These are phyloP conservation scores for Adansonia madagascariensis DNA, from an alignment of 441 rosid genomes.

Conservation along the genomic window DNA sequence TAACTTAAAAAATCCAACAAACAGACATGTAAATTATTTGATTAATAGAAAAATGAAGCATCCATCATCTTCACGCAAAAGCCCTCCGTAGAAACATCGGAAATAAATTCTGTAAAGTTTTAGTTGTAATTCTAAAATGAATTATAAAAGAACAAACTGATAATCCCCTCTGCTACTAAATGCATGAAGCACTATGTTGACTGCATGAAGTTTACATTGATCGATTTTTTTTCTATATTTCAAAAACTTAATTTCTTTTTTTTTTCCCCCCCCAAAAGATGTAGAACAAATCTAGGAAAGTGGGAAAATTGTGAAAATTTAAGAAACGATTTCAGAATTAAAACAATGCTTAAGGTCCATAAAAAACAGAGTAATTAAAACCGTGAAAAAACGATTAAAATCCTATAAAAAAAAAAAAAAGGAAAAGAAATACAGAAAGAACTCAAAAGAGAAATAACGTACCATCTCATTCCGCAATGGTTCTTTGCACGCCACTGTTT, in stretches of 20 bases:
- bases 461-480: conserved; percentile 92
- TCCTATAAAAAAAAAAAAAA: neutral
- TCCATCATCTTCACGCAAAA: conserved; percentile 16
- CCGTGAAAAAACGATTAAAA: conserved; percentile 26
- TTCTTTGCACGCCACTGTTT: conserved; percentile 65
- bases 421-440: neutral
- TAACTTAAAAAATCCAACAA: neutral
- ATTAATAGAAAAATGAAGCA: conserved; percentile 7
- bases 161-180: neutral
- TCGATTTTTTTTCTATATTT: neutral
- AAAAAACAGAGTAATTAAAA: conserved; percentile 21
- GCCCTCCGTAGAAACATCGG: neutral
- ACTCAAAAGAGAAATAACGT: conserved; percentile 32
- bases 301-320: neutral
- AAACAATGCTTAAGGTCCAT: conserved; percentile 31
- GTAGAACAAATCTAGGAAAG: conserved; percentile 1
- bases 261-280: neutral
- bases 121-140: neutral
- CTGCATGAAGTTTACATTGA: conserved; percentile 10
- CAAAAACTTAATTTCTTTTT: neutral
- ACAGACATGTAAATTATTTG: neutral
- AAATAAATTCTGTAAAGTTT: neutral
- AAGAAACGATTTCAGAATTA: neutral
- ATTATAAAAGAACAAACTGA: neutral
- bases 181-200: neutral